Base-by-base conservation (phyloP, 2,329 filamentous ascomycete species). In the Nigrospora sphaerica region DNA sequence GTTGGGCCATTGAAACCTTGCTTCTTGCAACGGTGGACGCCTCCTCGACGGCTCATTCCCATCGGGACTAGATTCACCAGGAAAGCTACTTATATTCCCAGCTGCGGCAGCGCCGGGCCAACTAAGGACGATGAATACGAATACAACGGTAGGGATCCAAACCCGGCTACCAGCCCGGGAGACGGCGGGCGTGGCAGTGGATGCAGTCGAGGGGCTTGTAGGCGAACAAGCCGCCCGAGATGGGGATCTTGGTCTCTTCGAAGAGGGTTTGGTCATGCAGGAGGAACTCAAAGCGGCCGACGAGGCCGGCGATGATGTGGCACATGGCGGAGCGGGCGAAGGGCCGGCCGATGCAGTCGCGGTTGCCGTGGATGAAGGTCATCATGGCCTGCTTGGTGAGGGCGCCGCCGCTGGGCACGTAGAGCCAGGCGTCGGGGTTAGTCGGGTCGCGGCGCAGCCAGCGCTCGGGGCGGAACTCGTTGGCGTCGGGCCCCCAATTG, bases 321-420 rank as follows among this genome's bases (percentile, higher is more conserved):
- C 74, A 71, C 54, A 85, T 59, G 55, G 85, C 81, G 78, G 85
- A 83, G 66, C 83, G 80, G 0, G 81, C 81, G 23, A 85, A 78
- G 47, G 83, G 83, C 35, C 79, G 63, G 1, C 80, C 81, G 7
- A 84, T 78, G 53, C 75, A 78, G 39, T 70, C 68, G 37, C 75
- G 61, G 1, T 73, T 72, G 0, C 75, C 75, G 14, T 69, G 67
- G 43, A 72, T 77, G 61, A 84, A 85, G 1, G 75, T 74, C 34
- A 78, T 74, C 52, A 78, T 77, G 3, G 70, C 71, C 6, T 65
- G 69, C 64, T 82, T 83, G 57, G 82, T 62, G 14, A 76, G 61
- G 0, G 74, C 80, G 2, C 77, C 52, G n/a, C 52, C 52, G n/a
- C 35, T 44, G 16, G 48, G 44, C 19, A 46, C 48, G 40, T 47